Evolutionary conservation across 495 filamentous ascomycete species (phyloP).

Genomic region (Lasiosphaeria miniovina): DNA sequence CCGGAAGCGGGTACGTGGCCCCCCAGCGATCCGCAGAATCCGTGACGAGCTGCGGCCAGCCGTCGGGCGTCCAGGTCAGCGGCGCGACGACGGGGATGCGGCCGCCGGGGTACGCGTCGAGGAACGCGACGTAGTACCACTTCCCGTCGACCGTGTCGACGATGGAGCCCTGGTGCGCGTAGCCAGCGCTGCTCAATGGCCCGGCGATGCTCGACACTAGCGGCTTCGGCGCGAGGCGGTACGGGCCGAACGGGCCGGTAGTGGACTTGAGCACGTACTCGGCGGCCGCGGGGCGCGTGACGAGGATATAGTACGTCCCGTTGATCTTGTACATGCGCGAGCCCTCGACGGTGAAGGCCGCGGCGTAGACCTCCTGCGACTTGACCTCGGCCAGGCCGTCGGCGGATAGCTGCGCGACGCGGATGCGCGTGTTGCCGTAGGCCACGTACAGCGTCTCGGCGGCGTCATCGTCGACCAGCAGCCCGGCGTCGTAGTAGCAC

Average conservation of each 20-base stretch:
- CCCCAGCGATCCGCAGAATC: conserved; percentile 42
- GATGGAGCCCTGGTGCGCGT: conserved; percentile 55
- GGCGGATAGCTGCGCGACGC: conserved; percentile 47
- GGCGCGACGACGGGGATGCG: conserved; percentile 59
- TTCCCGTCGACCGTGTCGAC: conserved; percentile 49
- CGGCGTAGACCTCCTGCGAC: conserved; percentile 41
- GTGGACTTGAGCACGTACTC: conserved; percentile 49
- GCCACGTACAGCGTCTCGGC: conserved; percentile 56
- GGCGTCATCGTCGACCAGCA: conserved; percentile 57
- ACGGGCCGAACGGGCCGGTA: conserved; percentile 46
- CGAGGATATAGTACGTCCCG: conserved; percentile 54
- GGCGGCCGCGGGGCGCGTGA: conserved; percentile 41
- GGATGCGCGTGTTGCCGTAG: conserved; percentile 49
- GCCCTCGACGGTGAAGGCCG: conserved; percentile 49
- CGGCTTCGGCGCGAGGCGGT: conserved; percentile 27
- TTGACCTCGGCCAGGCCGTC: conserved; percentile 46
- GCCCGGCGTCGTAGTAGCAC: conserved; percentile 59
- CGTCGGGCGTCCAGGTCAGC: conserved; percentile 46
- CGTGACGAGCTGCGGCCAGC: conserved; percentile 44
- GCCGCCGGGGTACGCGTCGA: conserved; percentile 52
- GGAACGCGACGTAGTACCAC: conserved; percentile 61
- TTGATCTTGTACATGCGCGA: conserved; percentile 55
- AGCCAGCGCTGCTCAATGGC: conserved; percentile 45
- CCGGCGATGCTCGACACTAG: conserved; percentile 34
- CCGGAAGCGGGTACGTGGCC: conserved; percentile 41